Conservation (phyloP, 345 rosid genomes). For the Ceriops tagal region DNA sequence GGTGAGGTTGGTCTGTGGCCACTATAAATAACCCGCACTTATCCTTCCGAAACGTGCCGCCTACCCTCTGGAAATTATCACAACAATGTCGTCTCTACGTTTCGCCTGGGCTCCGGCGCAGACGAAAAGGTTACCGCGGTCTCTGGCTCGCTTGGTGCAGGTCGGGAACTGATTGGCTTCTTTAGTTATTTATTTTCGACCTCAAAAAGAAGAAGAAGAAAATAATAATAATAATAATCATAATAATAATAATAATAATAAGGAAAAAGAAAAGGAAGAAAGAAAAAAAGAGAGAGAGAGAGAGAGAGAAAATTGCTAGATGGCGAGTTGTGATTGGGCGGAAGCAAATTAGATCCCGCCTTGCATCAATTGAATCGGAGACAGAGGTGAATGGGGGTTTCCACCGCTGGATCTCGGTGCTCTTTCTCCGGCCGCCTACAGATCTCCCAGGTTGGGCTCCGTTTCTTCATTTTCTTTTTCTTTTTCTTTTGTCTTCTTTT, state of each 20-base stretch:
- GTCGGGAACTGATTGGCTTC: constrained; percentile 69
- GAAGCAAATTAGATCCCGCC: constrained; percentile 69
- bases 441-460: neutral
- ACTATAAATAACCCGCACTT: constrained; percentile 33
- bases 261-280: too few species aligned
- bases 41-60: neutral
- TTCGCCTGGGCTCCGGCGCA: too few species aligned
- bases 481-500: too few species aligned
- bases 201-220: too few species aligned
- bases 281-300: too few species aligned
- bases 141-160: constrained; percentile 99
- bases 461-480: too few species aligned
- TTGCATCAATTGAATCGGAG: constrained; percentile 99
- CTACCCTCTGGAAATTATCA: neutral
- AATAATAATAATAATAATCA: too few species aligned
- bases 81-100: neutral
- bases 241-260: too few species aligned
- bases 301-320: neutral
- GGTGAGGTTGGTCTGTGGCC: constrained; percentile 28
- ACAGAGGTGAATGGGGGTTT: constrained; percentile 49
- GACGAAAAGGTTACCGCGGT: constrained; percentile 47
- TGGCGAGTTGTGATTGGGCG: constrained; percentile 15
- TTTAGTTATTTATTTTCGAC: neutral
- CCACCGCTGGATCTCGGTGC: neutral
- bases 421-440: neutral